Base-by-base conservation (phyloP, 2,329 filamentous ascomycete species). In the Xylaria sp. region DNA sequence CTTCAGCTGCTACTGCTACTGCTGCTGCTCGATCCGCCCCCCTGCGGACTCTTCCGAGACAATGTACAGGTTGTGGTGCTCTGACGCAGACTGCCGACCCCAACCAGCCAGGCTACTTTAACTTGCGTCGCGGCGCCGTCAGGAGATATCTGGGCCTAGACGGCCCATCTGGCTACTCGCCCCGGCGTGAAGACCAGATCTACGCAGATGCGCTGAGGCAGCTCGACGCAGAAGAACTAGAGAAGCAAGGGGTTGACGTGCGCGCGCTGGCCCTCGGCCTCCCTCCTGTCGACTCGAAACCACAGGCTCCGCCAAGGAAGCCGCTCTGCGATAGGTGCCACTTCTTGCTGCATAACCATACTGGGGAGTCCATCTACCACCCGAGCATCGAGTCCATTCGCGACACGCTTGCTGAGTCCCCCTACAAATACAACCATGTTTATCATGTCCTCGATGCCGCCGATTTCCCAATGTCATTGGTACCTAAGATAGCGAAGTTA, bases 401-500 rank as follows among this genome's bases (percentile, higher is more conserved):
- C 73, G 91, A 94, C 71, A 97, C 94, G 18, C 92, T 99, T 62
- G 87, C 91, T 63, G 93, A 97, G 80, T 97, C 95, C 0, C 94
- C 94, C 0, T 91, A 97, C 81, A 92, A 92, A 78, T 89, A 92
- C 78, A 98, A 99, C 76, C 93, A 98, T 80, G 91, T 99, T 70
- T 99, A 98, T 79, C 96, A 99, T 80, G 86, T 99, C 32, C 84
- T 99, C 25, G 96, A 99, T 77, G 95, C 96, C 2, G 96, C 94
- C 69, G 96, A 99, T 80, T 98, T 99, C 73, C 96, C 96, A 23
- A 92, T 99, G 88, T 98, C 96, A 1, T 82, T 99, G 15, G 85
- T 98, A 3, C 93, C 94, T 0, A 89, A 90, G 54, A 87, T 99
- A 10, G 88, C 92, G 69, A 84, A 88, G 8, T 84, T 93, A 0